These are phyloP conservation scores for Kuraishia borneana DNA, from an alignment of 805 yeast genomes.

Conservation along the genomic window DNA sequence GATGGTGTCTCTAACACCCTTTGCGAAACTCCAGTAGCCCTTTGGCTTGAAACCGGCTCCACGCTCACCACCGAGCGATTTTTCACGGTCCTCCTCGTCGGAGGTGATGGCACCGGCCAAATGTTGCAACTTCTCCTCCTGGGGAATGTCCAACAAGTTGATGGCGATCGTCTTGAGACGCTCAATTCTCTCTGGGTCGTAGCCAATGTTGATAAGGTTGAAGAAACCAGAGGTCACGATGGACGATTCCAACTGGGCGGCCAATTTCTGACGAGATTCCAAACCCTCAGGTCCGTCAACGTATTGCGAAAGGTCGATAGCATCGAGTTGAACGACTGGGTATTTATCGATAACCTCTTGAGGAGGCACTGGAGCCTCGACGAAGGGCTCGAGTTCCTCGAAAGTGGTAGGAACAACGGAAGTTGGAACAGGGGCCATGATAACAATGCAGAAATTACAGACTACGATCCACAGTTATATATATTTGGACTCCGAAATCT, in stretches of 20 bases:
- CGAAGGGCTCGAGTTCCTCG: background rate
- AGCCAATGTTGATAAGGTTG: constrained; percentile 29
- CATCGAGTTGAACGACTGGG: constrained; percentile 17
- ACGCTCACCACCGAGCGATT: constrained; percentile 29
- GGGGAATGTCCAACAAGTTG: constrained; percentile 26
- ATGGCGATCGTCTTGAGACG: constrained; percentile 29
- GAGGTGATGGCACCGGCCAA: constrained; percentile 21
- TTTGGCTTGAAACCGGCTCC: constrained; percentile 37
- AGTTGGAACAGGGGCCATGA: constrained; percentile 1
- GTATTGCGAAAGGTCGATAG: constrained; percentile 25
- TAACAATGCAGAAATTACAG: too few species aligned
- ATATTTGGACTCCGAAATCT: too few species aligned
- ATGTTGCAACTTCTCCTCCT: constrained; percentile 24
- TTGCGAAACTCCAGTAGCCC: constrained; percentile 35
- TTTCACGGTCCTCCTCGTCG: constrained; percentile 1
- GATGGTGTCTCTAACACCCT: constrained; percentile 30
- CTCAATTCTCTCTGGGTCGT: constrained; percentile 19
- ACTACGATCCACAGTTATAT: too few species aligned
- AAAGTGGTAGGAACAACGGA: background rate
- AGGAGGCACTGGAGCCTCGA: background rate
- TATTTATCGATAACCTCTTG: background rate
- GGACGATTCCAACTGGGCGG: constrained; percentile 25
- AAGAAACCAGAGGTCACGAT: constrained; percentile 32
- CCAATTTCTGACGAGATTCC: constrained; percentile 20
- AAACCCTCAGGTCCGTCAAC: constrained; percentile 24